phyloP scores from a whole-genome alignment of 75 land plant species.

The Adiantum capillusveneris region DNA sequence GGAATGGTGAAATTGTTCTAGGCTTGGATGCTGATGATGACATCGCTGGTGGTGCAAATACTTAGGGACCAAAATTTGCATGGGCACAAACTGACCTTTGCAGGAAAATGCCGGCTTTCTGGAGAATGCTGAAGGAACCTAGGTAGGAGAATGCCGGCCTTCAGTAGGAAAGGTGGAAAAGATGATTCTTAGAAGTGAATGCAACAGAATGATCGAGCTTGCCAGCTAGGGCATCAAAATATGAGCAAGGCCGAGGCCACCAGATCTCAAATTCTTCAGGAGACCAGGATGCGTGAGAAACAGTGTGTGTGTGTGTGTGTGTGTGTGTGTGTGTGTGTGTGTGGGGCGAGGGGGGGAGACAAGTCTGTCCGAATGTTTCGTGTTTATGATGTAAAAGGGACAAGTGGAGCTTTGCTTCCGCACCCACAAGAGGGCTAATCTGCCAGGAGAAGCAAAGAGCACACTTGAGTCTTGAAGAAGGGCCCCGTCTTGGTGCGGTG shows the following conservation, averaged over 20 bases:
- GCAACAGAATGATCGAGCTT: too few species aligned
- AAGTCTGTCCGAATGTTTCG: too few species aligned
- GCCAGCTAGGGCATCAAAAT: too few species aligned
- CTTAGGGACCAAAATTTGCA: background rate
- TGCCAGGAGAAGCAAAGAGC: background rate
- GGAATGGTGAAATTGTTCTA: conserved; percentile 23
- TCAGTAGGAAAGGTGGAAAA: background rate
- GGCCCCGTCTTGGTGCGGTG: too few species aligned
- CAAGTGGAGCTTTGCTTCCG: too few species aligned
- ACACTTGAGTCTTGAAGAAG: background rate
- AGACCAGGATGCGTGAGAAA: too few species aligned
- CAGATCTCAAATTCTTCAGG: too few species aligned
- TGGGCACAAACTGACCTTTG: background rate
- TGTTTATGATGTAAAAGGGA: too few species aligned
- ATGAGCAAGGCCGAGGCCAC: too few species aligned
- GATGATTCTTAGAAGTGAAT: background rate
- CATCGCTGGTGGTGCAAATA: background rate
- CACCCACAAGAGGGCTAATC: background rate
- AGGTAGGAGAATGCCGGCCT: background rate
- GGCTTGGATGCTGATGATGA: conserved; percentile 18
- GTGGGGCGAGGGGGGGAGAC: too few species aligned
- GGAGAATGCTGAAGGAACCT: background rate
- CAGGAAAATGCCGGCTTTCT: background rate
- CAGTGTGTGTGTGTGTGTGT: too few species aligned
- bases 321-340: too few species aligned